Evolutionary conservation across 2,329 filamentous ascomycete genomes (phyloP).

Genomic region (Ceratocystis albifundus): DNA sequence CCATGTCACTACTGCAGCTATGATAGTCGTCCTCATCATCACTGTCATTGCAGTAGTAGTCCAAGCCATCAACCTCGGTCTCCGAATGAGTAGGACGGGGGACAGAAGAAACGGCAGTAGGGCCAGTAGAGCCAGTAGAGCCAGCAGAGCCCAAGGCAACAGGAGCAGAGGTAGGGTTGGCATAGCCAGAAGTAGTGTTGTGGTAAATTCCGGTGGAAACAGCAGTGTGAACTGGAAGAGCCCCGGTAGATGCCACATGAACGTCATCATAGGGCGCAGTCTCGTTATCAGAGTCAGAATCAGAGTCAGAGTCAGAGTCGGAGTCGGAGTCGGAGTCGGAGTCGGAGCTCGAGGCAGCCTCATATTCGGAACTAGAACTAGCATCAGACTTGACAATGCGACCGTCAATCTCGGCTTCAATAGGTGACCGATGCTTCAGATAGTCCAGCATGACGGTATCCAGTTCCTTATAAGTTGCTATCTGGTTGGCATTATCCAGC

Average conservation of each 20-base stretch:
- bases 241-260: neutral
- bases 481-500: slow-evolving; percentile 24
- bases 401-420: slow-evolving; percentile 40
- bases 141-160: neutral
- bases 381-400: slow-evolving; percentile 30
- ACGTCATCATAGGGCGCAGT: neutral
- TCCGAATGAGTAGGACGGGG: neutral
- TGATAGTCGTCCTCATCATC: neutral
- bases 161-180: neutral
- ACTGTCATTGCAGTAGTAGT: neutral
- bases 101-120: neutral
- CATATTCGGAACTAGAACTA: neutral
- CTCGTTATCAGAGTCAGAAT: neutral
- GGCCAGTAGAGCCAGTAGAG: neutral
- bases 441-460: slow-evolving; percentile 44
- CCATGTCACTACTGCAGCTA: neutral
- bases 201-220: neutral
- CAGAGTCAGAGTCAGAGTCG: neutral
- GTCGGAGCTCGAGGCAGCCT: neutral
- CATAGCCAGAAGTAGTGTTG: neutral
- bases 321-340: neutral
- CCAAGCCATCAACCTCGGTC: neutral
- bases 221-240: neutral
- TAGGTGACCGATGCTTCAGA: slow-evolving; percentile 38
- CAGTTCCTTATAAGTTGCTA: slow-evolving; percentile 40